phyloP scores from a whole-genome alignment of 129 eudicot species.

The Ambrosia artemisiifolia region DNA sequence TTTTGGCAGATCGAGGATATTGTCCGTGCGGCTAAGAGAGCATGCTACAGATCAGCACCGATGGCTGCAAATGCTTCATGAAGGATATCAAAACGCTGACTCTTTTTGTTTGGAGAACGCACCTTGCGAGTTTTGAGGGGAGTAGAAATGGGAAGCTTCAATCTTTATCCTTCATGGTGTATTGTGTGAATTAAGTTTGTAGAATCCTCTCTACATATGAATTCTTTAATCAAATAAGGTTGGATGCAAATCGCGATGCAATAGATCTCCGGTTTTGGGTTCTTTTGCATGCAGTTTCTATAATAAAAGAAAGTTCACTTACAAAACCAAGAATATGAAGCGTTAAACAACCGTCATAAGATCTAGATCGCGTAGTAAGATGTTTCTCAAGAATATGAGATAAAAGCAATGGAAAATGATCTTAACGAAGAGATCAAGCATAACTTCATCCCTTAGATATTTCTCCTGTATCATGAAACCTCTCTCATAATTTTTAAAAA shows the following conservation, averaged over 20 bases:
- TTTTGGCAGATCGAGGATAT: constrained; percentile 55
- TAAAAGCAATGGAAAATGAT: too few species aligned
- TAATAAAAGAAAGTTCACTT: background rate
- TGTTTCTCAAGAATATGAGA: too few species aligned
- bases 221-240: constrained; percentile 8
- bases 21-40: constrained; percentile 73
- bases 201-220: constrained; percentile 12
- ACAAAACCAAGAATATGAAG: background rate
- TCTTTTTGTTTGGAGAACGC: constrained; percentile 21
- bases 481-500: too few species aligned
- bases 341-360: too few species aligned
- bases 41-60: constrained; percentile 49
- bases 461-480: too few species aligned
- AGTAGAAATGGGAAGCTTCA: constrained; percentile 13
- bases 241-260: constrained; percentile 1
- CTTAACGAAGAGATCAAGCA: too few species aligned
- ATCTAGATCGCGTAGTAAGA: too few species aligned
- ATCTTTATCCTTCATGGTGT: constrained; percentile 5
- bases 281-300: background rate
- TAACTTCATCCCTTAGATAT: too few species aligned
- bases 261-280: background rate
- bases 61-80: constrained; percentile 44
- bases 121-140: constrained; percentile 19
- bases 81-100: constrained; percentile 6
- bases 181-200: constrained; percentile 16